Base-by-base conservation (phyloP, 2,329 filamentous ascomycete species). In the Exophiala xenobiotica region DNA sequence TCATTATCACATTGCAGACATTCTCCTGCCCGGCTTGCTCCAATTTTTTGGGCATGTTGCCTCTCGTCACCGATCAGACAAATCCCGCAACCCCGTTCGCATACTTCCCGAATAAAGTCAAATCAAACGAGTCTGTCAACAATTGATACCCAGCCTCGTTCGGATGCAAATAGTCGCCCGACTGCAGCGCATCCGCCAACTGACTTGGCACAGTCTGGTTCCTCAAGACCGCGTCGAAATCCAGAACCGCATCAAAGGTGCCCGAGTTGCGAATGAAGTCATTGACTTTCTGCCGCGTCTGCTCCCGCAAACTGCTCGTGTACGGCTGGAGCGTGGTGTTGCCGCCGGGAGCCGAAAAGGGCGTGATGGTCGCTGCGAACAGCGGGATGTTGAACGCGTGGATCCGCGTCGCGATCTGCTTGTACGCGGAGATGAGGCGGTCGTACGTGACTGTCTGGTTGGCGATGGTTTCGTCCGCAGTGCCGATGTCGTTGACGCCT, bases 401-500 rank as follows among this genome's bases (percentile, higher is more conserved):
- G 14, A 82, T 71, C 11, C 81, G 74, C 1, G 70, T 68, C 2
- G 75, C 73, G 24, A 87, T 82, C 57, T 83, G 79, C 49, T 72
- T 67, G 62, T 80, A 87, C 0, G 80, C 80, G n/a, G 71, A 70
- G 27, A 81, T 78, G 2, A 87, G 67, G 2, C 67, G 61, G 46
- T 76, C 74, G 11, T 74, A 79, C 7, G 83, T 68, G 3, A 65
- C 61, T 2, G 59, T 56, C 59, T 84, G 81, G 0, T 72, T 67
- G 0, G 63, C 66, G 0, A 65, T 43, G 18, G 77, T 76, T 0
- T 75, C 61, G 1, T 68, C 67, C 0, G 74, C 77, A 1, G 66
- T 70, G 3, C 83, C 84, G 49, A 88, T 86, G 61, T 87, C 84
- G 61, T 87, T 86, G 22, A 87, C 82, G 16, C 84, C 83, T 65